Evolutionary conservation across 2,329 filamentous ascomycete species (phyloP).

Genomic region (Nemania diffusa): DNA sequence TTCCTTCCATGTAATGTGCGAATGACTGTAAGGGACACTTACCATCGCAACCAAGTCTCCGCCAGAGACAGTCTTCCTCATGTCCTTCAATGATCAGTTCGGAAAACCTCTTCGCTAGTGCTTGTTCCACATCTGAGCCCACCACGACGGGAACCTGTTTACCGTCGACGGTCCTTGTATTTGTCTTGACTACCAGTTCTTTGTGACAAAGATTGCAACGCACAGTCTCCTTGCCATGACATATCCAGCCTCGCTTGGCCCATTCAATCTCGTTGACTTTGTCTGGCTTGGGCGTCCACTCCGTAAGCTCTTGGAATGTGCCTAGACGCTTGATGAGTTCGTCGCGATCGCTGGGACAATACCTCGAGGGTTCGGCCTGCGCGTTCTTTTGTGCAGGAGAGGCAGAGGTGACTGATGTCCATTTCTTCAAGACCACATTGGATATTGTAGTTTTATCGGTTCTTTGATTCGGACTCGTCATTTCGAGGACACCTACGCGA

Average conservation of each 20-base stretch:
- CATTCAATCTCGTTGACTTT: constrained; percentile 89
- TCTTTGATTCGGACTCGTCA: constrained; percentile 51
- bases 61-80: constrained; percentile 85
- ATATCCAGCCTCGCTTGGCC: constrained; percentile 93
- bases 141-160: constrained; percentile 63
- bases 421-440: constrained; percentile 56
- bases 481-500: constrained; percentile 58
- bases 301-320: constrained; percentile 89
- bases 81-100: constrained; percentile 80
- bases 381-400: constrained; percentile 41
- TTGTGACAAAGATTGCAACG: constrained; percentile 86
- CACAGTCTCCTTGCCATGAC: constrained; percentile 83
- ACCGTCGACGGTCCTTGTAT: constrained; percentile 66
- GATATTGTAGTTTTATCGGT: constrained; percentile 51
- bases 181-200: constrained; percentile 84
- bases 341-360: constrained; percentile 85
- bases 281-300: constrained; percentile 93
- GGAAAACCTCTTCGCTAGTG: constrained; percentile 79
- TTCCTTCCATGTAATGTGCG: neutral
- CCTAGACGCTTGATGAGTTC: constrained; percentile 83
- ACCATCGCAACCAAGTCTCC: constrained; percentile 87
- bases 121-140: constrained; percentile 73
- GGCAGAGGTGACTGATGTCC: constrained; percentile 46
- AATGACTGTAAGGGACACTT: constrained; percentile 39
- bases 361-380: constrained; percentile 68